Base-by-base conservation (phyloP, 2,329 filamentous ascomycete species). In the Chrysosphaeria jannelii region DNA sequence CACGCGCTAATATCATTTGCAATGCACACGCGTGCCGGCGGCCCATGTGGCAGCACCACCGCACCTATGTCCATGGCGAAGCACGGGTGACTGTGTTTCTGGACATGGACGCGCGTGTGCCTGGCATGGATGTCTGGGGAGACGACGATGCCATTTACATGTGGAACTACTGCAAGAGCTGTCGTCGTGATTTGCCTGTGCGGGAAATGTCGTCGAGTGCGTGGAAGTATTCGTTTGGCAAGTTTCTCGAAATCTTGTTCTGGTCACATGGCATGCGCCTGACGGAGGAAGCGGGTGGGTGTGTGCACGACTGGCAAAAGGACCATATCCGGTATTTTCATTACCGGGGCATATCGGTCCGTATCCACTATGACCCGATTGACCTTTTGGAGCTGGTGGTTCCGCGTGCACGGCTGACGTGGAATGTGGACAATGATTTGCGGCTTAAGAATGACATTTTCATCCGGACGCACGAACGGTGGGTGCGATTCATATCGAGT, bases 151-250 rank as follows among this genome's bases (percentile, higher is more conserved):
- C 67, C 3, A 89, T 97, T 26, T 59, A 79, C 27, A 91, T 97
- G 76, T 97, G 88, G 88, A 93, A 76, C 33, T 76, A 70, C 34
- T 97, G 85, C 48, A 85, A 89, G 35, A 55, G 74, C 14, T 97
- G 88, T 42, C 68, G 74, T 24, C 75, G 75, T 33, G 79, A 93
- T 39, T 89, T 81, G 0, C 72, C 76, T 19, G 66, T 79, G 22
- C 71, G 74, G 33, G 66, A 69, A 15, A 91, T 97, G 76, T 91
- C 81, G 1, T 66, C 78, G 27, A 78, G 65, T 35, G 88, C 79
- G 0, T 97, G 78, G 72, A 91, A 88, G 40, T 97, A 97, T 41
- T 97, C 85, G 0, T 89, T 97, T 37, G 85, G 76, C 8, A 97
- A 97, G 43, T 97, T 93, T 36, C 53, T 97, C n/a, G 85, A 97